Evolutionary conservation across 2,329 filamentous ascomycete genomes (phyloP).

Genomic region (Arthrocladium fulminans): DNA sequence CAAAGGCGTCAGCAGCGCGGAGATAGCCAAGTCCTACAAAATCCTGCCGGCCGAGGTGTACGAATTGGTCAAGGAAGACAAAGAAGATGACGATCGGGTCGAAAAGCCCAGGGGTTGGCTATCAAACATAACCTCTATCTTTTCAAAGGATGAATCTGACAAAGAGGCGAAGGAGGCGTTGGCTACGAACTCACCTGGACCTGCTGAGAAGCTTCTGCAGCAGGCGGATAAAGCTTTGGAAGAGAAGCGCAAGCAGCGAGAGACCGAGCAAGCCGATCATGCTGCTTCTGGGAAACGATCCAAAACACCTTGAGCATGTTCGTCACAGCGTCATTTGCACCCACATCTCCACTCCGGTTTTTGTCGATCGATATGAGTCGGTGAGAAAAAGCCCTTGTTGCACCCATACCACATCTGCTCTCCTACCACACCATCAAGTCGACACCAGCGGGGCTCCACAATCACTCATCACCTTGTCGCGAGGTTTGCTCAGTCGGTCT

Average conservation of each 20-base stretch:
- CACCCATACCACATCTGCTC: too few species aligned
- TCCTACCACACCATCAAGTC: not conserved
- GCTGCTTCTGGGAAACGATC: slow-evolving; percentile 7
- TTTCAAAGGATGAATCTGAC: slow-evolving; percentile 29
- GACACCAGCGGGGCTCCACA: too few species aligned
- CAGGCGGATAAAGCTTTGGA: slow-evolving; percentile 27
- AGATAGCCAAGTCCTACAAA: slow-evolving; percentile 23
- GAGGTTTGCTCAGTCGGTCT: too few species aligned
- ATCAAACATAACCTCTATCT: slow-evolving; percentile 27
- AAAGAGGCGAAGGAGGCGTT: slow-evolving; percentile 27
- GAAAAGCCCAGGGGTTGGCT: slow-evolving; percentile 26
- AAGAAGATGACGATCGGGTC: slow-evolving; percentile 24
- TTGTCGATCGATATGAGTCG: too few species aligned
- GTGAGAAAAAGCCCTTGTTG: too few species aligned
- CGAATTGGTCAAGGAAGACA: slow-evolving; percentile 26
- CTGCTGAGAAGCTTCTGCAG: slow-evolving; percentile 21
- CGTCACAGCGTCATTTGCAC: not conserved
- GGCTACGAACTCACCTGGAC: slow-evolving; percentile 19
- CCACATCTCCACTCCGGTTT: not conserved
- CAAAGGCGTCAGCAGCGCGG: slow-evolving; percentile 15
- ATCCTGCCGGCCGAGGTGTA: slow-evolving; percentile 36
- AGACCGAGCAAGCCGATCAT: slow-evolving; percentile 14
- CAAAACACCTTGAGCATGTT: not conserved
- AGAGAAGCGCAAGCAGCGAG: slow-evolving; percentile 22
- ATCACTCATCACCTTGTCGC: too few species aligned